These are phyloP conservation scores for Oemleria cerasiformis DNA, from an alignment of 306 rosid species.

Conservation along the genomic window DNA sequence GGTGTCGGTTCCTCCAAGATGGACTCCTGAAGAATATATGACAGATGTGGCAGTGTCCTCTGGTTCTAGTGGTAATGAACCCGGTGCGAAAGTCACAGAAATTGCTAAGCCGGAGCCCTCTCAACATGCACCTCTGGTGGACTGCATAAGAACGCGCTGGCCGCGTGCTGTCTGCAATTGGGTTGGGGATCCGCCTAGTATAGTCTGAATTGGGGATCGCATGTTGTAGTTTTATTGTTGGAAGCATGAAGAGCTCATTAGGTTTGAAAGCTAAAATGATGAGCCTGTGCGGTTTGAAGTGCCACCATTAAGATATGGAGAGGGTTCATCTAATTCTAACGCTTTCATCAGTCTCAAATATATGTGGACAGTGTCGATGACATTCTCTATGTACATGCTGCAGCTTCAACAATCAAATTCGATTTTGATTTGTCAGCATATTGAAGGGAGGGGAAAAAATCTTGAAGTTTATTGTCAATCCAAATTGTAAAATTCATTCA, in stretches of 20 bases:
- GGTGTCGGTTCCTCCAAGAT: slow-evolving; percentile 94
- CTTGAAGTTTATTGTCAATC: slow-evolving; percentile 27
- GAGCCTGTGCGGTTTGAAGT: slow-evolving; percentile 30
- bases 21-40: slow-evolving; percentile 98
- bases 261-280: slow-evolving; percentile 17
- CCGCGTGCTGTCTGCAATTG: slow-evolving; percentile 81
- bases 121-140: slow-evolving; percentile 95
- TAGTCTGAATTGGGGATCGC: slow-evolving; percentile 49
- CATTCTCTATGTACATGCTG: slow-evolving; percentile 31
- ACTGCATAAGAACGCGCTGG: slow-evolving; percentile 96
- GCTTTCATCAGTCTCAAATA: slow-evolving; percentile 25
- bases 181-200: slow-evolving; percentile 94
- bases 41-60: slow-evolving; percentile 70
- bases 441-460: slow-evolving; percentile 12
- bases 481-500: slow-evolving; percentile 42
- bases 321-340: slow-evolving; percentile 17
- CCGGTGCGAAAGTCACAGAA: slow-evolving; percentile 54
- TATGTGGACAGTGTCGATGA: slow-evolving; percentile 27
- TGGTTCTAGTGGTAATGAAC: slow-evolving; percentile 47
- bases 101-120: slow-evolving; percentile 69
- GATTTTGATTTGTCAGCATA: slow-evolving; percentile 44
- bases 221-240: slow-evolving; percentile 18
- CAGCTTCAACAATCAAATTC: slow-evolving; percentile 34
- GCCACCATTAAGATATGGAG: slow-evolving; percentile 26
- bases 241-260: slow-evolving; percentile 21